Base-by-base conservation (phyloP, 768 basidiomycete species). In the Termitomyces titanicus region DNA sequence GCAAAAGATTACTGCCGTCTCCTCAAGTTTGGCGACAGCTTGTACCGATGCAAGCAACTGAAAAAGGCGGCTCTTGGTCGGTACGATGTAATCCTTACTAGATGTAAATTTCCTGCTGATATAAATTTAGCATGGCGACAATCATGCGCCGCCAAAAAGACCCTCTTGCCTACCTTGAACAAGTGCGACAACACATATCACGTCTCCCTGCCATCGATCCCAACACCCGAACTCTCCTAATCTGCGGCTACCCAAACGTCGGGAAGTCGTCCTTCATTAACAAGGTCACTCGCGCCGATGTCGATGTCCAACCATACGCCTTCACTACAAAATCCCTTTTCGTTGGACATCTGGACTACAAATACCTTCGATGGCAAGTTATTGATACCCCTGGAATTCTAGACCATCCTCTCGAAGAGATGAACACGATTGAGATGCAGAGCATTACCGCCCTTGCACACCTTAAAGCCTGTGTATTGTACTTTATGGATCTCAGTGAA, bases 381-480 rank as follows among this genome's bases (percentile, higher is more conserved):
- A 98, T 99, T 65, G 97, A 99, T 79, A 99, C 97, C 38, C 97
- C 97, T 2, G 97, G 97, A 56, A 88, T 99, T 56, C 81, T 99
- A 61, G 97, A 99, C 69, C 97, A 98, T 70, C 95, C 96, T 2
- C 79, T 98, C 31, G 96, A 99, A 72, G 97, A 99, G 49, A 98
- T 99, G 97, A 98, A 98, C 79, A 98, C 95, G 56, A 99, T 99
- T 64, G 97, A 99, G 76, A 99, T 98, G 96, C 97, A 99, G 79
- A 95, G 92, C 64, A 97, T 97, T 68, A 98, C 96, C 35, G 97
- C 97, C 13, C 78, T 99, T 58, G 97, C 97, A 7, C 97, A 99
- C 74, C 75, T 99, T 43, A 93, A 97, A 73, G 84, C 87, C 61
- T 95, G 93, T 67, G 80, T 98, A 10, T 73, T 99, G 69, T 99